Conservation (phyloP, 1,284 basidiomycete species). For the Ceratobasidium papillatum region DNA sequence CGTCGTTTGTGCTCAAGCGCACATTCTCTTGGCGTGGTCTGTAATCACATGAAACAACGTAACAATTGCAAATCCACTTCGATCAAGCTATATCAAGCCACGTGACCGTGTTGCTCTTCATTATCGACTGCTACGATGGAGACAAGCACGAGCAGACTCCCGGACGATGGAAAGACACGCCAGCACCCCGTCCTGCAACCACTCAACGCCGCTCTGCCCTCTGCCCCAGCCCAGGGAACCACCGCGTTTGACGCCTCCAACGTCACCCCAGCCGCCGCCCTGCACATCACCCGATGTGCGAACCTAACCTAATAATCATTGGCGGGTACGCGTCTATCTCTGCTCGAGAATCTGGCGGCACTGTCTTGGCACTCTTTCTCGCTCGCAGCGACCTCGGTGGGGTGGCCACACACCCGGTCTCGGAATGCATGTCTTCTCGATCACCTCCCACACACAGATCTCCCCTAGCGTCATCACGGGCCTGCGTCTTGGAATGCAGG, state of each 20-base stretch:
- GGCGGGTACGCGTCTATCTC: slow-evolving; percentile 37
- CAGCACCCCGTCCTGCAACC: not conserved
- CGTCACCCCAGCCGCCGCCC: slow-evolving; percentile 37
- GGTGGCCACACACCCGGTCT: slow-evolving; percentile 31
- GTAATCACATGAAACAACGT: not conserved
- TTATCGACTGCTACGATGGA: slow-evolving; percentile 29
- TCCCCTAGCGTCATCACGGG: slow-evolving; percentile 38
- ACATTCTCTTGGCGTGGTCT: slow-evolving; percentile 37
- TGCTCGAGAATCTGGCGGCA: slow-evolving; percentile 25
- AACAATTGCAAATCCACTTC: not conserved
- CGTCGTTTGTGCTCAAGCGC: slow-evolving; percentile 31
- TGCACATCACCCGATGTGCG: slow-evolving; percentile 35
- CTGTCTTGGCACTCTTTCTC: slow-evolving; percentile 14
- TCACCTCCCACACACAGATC: slow-evolving; percentile 31
- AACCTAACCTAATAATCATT: slow-evolving; percentile 34
- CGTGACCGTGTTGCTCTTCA: slow-evolving; percentile 36
- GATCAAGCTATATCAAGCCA: slow-evolving; percentile 21
- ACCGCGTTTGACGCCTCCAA: slow-evolving; percentile 28
- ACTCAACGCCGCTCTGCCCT: slow-evolving; percentile 13
- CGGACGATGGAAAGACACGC: slow-evolving; percentile 29
- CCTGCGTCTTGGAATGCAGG: slow-evolving; percentile 23
- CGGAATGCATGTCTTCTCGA: slow-evolving; percentile 30
- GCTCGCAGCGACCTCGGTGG: slow-evolving; percentile 25
- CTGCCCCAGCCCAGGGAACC: slow-evolving; percentile 33
- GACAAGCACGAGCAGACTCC: slow-evolving; percentile 26